Percentiles rank a stretch among this genome's conserved stretches.
Evolutionary conservation across 2,329 filamentous ascomycete genomes (phyloP).

Genomic region (Alternaria burnsii): DNA sequence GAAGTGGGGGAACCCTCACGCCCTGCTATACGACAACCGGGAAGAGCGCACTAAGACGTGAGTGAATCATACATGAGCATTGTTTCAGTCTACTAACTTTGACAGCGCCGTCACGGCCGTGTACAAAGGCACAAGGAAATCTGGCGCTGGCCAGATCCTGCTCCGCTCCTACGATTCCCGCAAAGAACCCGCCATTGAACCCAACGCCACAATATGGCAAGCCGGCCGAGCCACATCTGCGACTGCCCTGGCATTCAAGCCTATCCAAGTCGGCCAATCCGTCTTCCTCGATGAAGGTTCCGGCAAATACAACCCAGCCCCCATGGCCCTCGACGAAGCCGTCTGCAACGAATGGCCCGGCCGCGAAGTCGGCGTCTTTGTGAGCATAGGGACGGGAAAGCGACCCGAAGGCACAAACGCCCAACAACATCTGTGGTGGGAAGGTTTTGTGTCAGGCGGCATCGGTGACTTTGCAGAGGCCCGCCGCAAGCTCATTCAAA

Average conservation of each 20-base stretch:
- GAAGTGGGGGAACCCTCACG: slow-evolving; percentile 82
- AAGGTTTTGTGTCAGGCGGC: slow-evolving; percentile 75
- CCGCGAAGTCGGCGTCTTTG: slow-evolving; percentile 87
- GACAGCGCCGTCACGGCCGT: slow-evolving; percentile 85
- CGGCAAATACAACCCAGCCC: slow-evolving; percentile 90
- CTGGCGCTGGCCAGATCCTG: slow-evolving; percentile 70
- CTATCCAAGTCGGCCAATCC: slow-evolving; percentile 91
- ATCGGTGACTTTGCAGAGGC: slow-evolving; percentile 93
- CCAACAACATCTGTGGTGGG: slow-evolving; percentile 83
- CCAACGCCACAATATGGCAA: slow-evolving; percentile 96
- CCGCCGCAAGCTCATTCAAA: slow-evolving; percentile 80
- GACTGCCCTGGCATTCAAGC: slow-evolving; percentile 93
- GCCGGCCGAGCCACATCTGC: slow-evolving; percentile 93
- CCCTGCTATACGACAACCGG: slow-evolving; percentile 84
- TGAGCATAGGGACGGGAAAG: slow-evolving; percentile 94
- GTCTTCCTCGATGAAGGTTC: slow-evolving; percentile 92
- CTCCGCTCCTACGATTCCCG: slow-evolving; percentile 95
- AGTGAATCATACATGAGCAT: slow-evolving; percentile 50
- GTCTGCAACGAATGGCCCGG: slow-evolving; percentile 94
- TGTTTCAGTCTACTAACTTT: slow-evolving; percentile 19
- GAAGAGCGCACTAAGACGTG: slow-evolving; percentile 91
- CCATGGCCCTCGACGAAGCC: slow-evolving; percentile 87
- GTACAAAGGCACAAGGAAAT: slow-evolving; percentile 80
- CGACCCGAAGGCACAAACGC: slow-evolving; percentile 76
- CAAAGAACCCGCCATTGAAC: slow-evolving; percentile 88